Conservation (phyloP, 495 filamentous ascomycete species). For the Ramalina peruviana region DNA sequence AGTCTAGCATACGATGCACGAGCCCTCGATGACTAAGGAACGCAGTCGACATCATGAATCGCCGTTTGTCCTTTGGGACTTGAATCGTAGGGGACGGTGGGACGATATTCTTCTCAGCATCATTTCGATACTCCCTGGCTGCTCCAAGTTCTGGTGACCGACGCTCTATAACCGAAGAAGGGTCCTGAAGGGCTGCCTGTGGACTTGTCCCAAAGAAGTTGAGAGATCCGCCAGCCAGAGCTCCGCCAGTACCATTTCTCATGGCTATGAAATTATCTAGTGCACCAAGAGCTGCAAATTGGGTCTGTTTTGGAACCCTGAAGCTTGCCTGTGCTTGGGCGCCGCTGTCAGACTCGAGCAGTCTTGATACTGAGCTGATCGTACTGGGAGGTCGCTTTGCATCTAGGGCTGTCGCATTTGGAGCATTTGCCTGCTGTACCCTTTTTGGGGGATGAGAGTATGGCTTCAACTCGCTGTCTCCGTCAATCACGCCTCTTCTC, state of each 20-base stretch:
- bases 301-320: not conserved
- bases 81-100: not conserved
- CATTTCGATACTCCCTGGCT: too few species aligned
- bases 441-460: not conserved
- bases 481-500: conserved; percentile 9
- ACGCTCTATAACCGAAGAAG: too few species aligned
- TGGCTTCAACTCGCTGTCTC: not conserved
- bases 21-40: conserved; percentile 32
- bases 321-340: not conserved
- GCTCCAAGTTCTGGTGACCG: too few species aligned
- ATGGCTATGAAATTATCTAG: conserved; percentile 33
- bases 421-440: not conserved
- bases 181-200: too few species aligned
- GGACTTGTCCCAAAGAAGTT: too few species aligned
- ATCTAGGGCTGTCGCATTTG: not conserved
- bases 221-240: too few species aligned
- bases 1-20: conserved; percentile 29
- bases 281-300: conserved; percentile 18
- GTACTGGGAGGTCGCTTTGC: not conserved
- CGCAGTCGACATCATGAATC: conserved; percentile 35
- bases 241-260: conserved; percentile 11
- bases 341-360: not conserved
- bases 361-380: not conserved
- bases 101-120: too few species aligned
- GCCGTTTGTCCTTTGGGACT: conserved; percentile 9